Evolutionary conservation across 2,329 filamentous ascomycete genomes (phyloP).

Genomic region (Sclerotinia trifoliorum): DNA sequence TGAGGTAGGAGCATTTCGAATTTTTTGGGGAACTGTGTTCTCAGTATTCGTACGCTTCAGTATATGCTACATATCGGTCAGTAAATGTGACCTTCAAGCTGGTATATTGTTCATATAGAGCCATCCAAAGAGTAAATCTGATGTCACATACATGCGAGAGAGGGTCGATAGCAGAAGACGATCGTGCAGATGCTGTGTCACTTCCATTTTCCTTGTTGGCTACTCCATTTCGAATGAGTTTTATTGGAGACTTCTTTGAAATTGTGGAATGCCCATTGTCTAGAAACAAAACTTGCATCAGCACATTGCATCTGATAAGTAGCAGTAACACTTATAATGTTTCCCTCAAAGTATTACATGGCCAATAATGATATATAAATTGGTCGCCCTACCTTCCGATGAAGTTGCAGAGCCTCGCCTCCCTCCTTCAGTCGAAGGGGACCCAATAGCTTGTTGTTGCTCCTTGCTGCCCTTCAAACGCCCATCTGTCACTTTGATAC

Average conservation of each 20-base stretch:
- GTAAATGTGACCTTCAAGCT: conserved; percentile 20
- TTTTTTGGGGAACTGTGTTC: conserved; percentile 50
- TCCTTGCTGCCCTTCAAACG: conserved; percentile 30
- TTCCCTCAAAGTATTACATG: not conserved
- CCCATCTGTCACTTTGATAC: conserved; percentile 37
- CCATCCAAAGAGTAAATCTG: conserved; percentile 16
- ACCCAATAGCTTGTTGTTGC: conserved; percentile 29
- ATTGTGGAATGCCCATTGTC: conserved; percentile 32
- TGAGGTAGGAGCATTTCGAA: conserved; percentile 52
- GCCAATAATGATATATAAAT: not conserved
- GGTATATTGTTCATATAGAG: conserved; percentile 1
- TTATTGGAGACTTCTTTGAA: conserved; percentile 35
- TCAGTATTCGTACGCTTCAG: conserved; percentile 66
- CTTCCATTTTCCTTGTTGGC: conserved; percentile 30
- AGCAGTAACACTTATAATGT: not conserved
- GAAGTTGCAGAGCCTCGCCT: conserved; percentile 37
- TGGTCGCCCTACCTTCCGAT: conserved; percentile 36
- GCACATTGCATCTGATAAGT: conserved; percentile 14
- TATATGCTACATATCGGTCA: conserved; percentile 48
- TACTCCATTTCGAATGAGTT: conserved; percentile 33
- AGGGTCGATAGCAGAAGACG: conserved; percentile 57
- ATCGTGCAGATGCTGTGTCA: conserved; percentile 27
- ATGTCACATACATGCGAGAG: conserved; percentile 60
- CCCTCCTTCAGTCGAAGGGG: conserved; percentile 36
- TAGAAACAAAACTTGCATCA: conserved; percentile 21